Evolutionary conservation across 768 basidiomycete genomes (phyloP).

Genomic region (Suillus bovinus): DNA sequence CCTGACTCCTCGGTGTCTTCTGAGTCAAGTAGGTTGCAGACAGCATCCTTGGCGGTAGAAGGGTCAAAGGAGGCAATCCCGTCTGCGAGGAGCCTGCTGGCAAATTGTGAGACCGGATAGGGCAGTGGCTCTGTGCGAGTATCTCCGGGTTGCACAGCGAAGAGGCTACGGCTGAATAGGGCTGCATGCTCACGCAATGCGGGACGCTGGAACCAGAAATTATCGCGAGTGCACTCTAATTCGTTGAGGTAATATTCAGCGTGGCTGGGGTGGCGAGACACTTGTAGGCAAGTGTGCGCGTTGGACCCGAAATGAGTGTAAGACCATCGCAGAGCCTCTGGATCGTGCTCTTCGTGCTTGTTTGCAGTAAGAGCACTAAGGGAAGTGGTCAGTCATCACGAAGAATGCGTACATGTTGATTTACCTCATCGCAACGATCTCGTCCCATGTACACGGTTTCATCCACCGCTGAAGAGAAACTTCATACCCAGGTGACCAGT

Average conservation of each 20-base stretch:
- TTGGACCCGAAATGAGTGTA: background rate
- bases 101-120: background rate
- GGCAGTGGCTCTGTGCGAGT: background rate
- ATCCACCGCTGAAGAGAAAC: background rate
- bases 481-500: slow-evolving; percentile 3
- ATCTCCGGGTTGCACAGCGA: background rate
- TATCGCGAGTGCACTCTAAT: background rate
- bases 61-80: background rate
- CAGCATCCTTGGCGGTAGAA: background rate
- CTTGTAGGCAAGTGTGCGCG: background rate
- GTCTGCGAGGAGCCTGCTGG: slow-evolving; percentile 1
- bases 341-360: background rate
- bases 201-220: background rate
- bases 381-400: background rate
- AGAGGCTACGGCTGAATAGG: background rate
- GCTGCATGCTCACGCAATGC: background rate
- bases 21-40: background rate
- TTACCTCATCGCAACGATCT: slow-evolving; percentile 1
- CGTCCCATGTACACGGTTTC: background rate
- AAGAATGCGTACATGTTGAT: background rate
- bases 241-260: background rate
- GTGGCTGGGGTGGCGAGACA: background rate
- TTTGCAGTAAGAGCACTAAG: background rate
- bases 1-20: background rate
- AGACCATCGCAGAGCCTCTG: background rate